These are phyloP conservation scores for Sanghuangporus sanghuang DNA, from an alignment of 1,284 basidiomycete species.

Conservation along the genomic window DNA sequence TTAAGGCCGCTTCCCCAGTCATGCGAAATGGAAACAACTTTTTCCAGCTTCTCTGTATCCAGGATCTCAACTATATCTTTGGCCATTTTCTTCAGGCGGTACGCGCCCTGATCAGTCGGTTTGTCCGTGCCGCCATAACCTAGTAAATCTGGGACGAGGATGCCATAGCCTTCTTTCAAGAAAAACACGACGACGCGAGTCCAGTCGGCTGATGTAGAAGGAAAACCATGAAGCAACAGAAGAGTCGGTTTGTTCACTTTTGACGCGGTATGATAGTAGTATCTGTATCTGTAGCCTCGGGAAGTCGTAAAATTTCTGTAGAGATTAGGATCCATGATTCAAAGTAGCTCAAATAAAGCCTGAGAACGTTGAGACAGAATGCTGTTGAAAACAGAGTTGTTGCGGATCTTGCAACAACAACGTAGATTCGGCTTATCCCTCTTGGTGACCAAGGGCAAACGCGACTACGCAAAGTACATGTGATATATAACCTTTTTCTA, in stretches of 20 bases:
- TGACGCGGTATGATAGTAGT: slow-evolving; percentile 14
- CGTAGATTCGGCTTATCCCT: too few relatives aligned
- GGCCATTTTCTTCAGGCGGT: slow-evolving; percentile 18
- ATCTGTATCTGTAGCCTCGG: slow-evolving; percentile 21
- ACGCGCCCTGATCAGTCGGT: slow-evolving; percentile 22
- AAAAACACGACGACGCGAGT: slow-evolving; percentile 26
- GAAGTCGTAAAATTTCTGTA: slow-evolving; percentile 18
- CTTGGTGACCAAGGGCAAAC: too few relatives aligned
- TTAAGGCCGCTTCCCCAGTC: slow-evolving; percentile 20
- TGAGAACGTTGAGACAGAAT: background rate
- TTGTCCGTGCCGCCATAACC: slow-evolving; percentile 41
- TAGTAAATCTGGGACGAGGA: slow-evolving; percentile 49
- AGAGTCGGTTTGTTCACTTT: slow-evolving; percentile 20
- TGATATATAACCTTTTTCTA: too few relatives aligned
- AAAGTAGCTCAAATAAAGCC: background rate
- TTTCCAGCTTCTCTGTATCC: slow-evolving; percentile 20
- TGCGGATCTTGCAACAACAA: background rate
- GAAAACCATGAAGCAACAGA: slow-evolving; percentile 28
- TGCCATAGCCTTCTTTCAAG: slow-evolving; percentile 37
- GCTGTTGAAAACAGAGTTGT: too few relatives aligned
- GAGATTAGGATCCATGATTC: slow-evolving; percentile 17
- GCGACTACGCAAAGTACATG: too few relatives aligned
- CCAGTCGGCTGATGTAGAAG: slow-evolving; percentile 26
- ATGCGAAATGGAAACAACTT: slow-evolving; percentile 22
- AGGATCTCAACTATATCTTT: slow-evolving; percentile 25